Evolutionary conservation across 257 asterid genomes (phyloP).

Genomic region (Lithospermum erythrorhizon): DNA sequence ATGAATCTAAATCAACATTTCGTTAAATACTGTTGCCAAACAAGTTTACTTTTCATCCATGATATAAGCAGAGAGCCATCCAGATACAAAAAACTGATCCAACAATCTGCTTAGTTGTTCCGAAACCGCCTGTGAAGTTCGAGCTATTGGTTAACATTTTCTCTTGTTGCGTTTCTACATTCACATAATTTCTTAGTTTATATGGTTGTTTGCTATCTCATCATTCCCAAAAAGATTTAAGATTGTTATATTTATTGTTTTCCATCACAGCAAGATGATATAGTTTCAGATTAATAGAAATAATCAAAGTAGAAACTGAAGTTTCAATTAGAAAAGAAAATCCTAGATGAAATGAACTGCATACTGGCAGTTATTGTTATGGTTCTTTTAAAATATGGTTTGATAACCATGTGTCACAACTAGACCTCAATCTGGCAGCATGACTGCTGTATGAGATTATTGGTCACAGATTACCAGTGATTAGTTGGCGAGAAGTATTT

Average conservation of each 20-base stretch:
- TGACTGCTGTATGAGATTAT: too few relatives aligned
- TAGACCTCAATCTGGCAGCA: too few relatives aligned
- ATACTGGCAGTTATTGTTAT: slow-evolving; percentile 46
- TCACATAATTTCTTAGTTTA: slow-evolving; percentile 1
- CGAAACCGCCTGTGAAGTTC: slow-evolving; percentile 84
- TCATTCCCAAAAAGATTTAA: neutral
- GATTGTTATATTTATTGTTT: neutral
- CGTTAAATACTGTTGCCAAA: neutral
- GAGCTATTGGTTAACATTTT: slow-evolving; percentile 58
- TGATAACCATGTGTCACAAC: too few relatives aligned
- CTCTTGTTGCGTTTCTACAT: neutral
- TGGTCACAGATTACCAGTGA: too few relatives aligned
- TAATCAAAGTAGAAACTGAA: slow-evolving; percentile 35
- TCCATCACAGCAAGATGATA: slow-evolving; percentile 62
- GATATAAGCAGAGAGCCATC: slow-evolving; percentile 50
- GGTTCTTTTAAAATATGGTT: neutral
- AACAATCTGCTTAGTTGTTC: slow-evolving; percentile 47
- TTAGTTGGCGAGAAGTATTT: too few relatives aligned
- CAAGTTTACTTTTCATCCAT: slow-evolving; percentile 4
- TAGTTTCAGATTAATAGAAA: slow-evolving; percentile 40
- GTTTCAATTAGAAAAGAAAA: slow-evolving; percentile 47
- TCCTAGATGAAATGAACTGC: slow-evolving; percentile 54
- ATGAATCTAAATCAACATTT: slow-evolving; percentile 7
- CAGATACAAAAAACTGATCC: slow-evolving; percentile 65
- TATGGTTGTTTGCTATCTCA: neutral